Conservation (phyloP, 1,284 basidiomycete genomes). For the Boletus mariae region DNA sequence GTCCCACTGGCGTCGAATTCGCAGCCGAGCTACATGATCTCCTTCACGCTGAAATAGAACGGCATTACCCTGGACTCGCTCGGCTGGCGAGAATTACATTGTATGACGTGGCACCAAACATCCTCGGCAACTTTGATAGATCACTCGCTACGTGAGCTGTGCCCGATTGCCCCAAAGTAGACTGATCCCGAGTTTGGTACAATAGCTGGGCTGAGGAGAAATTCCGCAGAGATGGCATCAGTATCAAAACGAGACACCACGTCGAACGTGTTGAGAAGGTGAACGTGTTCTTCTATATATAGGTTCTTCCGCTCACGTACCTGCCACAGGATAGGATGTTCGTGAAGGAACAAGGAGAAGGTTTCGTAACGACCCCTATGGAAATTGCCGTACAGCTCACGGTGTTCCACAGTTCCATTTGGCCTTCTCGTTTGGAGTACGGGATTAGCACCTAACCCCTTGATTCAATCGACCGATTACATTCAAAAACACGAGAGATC, state of each 20-base stretch:
- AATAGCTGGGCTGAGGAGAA: constrained; percentile 66
- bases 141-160: constrained; percentile 57
- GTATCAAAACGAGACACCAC: constrained; percentile 72
- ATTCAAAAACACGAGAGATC: constrained; percentile 63
- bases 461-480: constrained; percentile 59
- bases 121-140: constrained; percentile 77
- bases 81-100: constrained; percentile 66
- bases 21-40: constrained; percentile 86
- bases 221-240: constrained; percentile 76
- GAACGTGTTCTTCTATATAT: constrained; percentile 11
- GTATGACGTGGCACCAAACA: constrained; percentile 79
- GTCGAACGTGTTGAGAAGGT: constrained; percentile 77
- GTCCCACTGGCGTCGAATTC: constrained; percentile 81
- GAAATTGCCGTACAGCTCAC: constrained; percentile 17
- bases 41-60: constrained; percentile 70
- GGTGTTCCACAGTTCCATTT: constrained; percentile 54
- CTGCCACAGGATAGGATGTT: constrained; percentile 48
- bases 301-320: constrained; percentile 16
- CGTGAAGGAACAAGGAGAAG: constrained; percentile 64
- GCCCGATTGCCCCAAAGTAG: constrained; percentile 2
- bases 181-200: constrained; percentile 11
- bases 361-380: constrained; percentile 26
- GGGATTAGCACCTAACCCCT: constrained; percentile 76
- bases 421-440: constrained; percentile 87
- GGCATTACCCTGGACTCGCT: constrained; percentile 61